phyloP scores from a whole-genome alignment of 352 stramenopile genomes.

The Globisporangium camurandrum region DNA sequence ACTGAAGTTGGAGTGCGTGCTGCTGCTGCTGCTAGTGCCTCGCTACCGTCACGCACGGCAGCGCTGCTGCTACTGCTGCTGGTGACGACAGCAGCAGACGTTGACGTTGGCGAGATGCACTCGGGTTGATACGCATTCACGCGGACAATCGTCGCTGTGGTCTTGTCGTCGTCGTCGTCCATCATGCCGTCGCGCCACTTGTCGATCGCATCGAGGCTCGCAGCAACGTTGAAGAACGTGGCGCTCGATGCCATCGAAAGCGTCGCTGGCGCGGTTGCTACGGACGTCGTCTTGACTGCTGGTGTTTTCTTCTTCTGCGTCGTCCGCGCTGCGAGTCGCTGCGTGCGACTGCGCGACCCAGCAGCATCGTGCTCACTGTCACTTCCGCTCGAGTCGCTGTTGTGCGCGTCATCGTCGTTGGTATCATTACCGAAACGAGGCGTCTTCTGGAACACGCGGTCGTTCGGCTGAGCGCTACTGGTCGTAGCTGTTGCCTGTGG shows the following conservation, averaged over 20 bases:
- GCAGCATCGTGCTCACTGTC: too few relatives aligned
- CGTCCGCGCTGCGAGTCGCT: too few relatives aligned
- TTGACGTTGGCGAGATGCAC: conserved; percentile 17
- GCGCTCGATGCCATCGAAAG: conserved; percentile 9
- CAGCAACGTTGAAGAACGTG: conserved; percentile 65
- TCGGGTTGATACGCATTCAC: conserved; percentile 23
- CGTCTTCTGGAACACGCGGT: conserved; percentile 24
- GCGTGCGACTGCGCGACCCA: conserved; percentile 37
- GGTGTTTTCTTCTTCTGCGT: too few relatives aligned
- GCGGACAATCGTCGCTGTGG: conserved; percentile 14
- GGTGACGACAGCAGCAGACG: neutral
- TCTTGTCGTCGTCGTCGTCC: conserved; percentile 37
- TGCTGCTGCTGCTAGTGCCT: too few relatives aligned
- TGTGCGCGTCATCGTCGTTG: conserved; percentile 6
- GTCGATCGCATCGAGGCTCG: conserved; percentile 67
- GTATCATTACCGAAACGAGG: conserved; percentile 5
- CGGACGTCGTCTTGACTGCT: neutral
- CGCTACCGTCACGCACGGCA: neutral
- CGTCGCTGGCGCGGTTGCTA: conserved; percentile 5
- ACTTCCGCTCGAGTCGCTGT: conserved; percentile 27
- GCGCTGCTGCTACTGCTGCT: neutral
- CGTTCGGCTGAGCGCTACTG: conserved; percentile 23
- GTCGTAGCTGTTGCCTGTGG: conserved; percentile 20
- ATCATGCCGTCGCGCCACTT: conserved; percentile 67
- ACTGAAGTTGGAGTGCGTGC: neutral